These are phyloP conservation scores for Citrus cavaleriei DNA, from an alignment of 345 rosid species.

Conservation along the genomic window DNA sequence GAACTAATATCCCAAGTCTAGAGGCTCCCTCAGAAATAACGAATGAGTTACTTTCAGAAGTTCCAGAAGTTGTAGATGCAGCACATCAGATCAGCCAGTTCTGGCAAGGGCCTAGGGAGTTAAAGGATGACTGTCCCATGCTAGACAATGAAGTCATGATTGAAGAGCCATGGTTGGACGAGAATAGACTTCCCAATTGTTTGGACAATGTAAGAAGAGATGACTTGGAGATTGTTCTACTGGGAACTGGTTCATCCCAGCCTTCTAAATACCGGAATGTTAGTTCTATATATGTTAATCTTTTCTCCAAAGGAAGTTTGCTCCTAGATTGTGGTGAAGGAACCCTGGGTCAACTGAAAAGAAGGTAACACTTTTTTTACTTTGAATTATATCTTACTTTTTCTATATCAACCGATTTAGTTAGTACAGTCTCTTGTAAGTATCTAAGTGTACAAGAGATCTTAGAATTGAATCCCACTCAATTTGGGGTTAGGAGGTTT, in stretches of 20 bases:
- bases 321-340: constrained; percentile 97
- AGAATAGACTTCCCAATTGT: constrained; percentile 60
- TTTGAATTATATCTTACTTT: neutral
- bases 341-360: constrained; percentile 87
- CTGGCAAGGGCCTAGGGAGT: constrained; percentile 40
- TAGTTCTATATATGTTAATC: constrained; percentile 66
- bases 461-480: neutral
- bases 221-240: constrained; percentile 84
- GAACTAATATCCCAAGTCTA: constrained; percentile 55
- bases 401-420: neutral
- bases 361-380: constrained; percentile 45
- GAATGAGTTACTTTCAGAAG: constrained; percentile 59
- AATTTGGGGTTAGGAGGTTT: neutral
- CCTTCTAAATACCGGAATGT: constrained; percentile 96
- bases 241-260: constrained; percentile 98
- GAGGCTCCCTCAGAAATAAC: constrained; percentile 43
- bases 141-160: constrained; percentile 33
- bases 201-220: constrained; percentile 71
- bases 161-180: constrained; percentile 76
- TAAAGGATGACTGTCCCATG: constrained; percentile 12
- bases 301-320: constrained; percentile 73
- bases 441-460: neutral
- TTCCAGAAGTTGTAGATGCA: constrained; percentile 69
- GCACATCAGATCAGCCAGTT: constrained; percentile 49
- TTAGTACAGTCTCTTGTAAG: neutral